Evolutionary conservation across 148 eudicot species (phyloP).

Genomic region (Hydrangea macrophylla): DNA sequence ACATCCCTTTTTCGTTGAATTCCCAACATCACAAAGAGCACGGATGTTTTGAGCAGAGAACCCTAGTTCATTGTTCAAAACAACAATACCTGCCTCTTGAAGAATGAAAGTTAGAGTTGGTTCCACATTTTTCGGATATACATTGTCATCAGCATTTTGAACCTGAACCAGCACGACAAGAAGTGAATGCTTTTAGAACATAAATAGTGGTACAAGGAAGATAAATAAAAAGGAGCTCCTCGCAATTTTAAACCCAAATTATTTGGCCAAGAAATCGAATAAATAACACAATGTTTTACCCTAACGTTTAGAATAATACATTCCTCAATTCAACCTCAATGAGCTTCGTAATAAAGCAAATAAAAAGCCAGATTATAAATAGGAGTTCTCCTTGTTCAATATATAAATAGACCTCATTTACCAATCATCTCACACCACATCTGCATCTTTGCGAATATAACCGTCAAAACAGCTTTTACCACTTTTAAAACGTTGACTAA

Average conservation of each 20-base stretch:
- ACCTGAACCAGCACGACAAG: constrained; percentile 45
- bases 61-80: constrained; percentile 86
- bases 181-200: constrained; percentile 2
- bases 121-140: constrained; percentile 59
- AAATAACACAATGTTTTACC: not conserved
- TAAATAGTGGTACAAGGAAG: not conserved
- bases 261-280: not conserved
- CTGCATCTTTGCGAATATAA: no score
- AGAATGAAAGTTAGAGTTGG: constrained; percentile 86
- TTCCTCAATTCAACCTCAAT: no score
- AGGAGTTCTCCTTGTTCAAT: no score
- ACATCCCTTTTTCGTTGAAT: constrained; percentile 87
- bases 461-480: no score
- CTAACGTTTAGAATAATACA: no score
- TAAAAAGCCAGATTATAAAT: no score
- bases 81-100: constrained; percentile 56
- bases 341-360: no score
- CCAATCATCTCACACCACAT: no score
- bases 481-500: no score
- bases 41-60: constrained; percentile 75
- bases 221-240: not conserved
- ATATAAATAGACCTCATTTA: no score
- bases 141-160: constrained; percentile 97
- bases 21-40: constrained; percentile 98
- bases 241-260: not conserved